Conservation (phyloP, 176 grass and related monocot species). For the Raddia distichophylla region DNA sequence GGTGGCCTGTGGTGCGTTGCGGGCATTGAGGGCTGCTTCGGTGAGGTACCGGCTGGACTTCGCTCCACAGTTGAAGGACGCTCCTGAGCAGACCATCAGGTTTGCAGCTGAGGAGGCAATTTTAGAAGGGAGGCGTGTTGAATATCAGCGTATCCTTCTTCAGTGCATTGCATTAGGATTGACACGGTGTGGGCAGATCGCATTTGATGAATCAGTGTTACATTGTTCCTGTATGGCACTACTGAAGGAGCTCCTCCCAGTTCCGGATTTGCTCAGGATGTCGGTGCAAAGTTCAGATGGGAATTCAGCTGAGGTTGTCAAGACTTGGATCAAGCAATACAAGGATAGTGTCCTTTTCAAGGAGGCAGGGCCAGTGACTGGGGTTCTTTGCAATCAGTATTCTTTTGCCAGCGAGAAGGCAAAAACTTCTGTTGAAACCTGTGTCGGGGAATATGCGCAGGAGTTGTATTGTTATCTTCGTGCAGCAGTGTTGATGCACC, state of each 20-base stretch:
- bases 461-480: conserved; percentile 69
- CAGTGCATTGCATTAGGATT: conserved; percentile 75
- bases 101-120: conserved; percentile 52
- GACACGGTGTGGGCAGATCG: conserved; percentile 57
- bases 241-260: conserved; percentile 65
- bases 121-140: conserved; percentile 22
- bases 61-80: conserved; percentile 55
- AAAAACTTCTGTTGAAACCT: conserved; percentile 53
- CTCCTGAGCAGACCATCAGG: conserved; percentile 58
- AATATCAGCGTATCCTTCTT: conserved; percentile 49
- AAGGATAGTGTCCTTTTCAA: conserved; percentile 67
- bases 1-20: conserved; percentile 54
- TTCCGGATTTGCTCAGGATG: conserved; percentile 52
- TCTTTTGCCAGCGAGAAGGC: conserved; percentile 54
- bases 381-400: conserved; percentile 83
- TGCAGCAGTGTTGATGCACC: conserved; percentile 51
- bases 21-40: conserved; percentile 57
- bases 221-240: conserved; percentile 54
- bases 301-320: conserved; percentile 28
- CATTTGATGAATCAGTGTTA: conserved; percentile 55
- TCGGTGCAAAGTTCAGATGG: conserved; percentile 44
- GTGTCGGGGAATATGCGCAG: conserved; percentile 68
- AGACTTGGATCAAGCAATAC: conserved; percentile 54
- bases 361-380: conserved; percentile 78
- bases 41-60: conserved; percentile 62